These are phyloP conservation scores for Mollisiaceae sp. DNA, from an alignment of 2,329 filamentous ascomycete species.

Conservation along the genomic window DNA sequence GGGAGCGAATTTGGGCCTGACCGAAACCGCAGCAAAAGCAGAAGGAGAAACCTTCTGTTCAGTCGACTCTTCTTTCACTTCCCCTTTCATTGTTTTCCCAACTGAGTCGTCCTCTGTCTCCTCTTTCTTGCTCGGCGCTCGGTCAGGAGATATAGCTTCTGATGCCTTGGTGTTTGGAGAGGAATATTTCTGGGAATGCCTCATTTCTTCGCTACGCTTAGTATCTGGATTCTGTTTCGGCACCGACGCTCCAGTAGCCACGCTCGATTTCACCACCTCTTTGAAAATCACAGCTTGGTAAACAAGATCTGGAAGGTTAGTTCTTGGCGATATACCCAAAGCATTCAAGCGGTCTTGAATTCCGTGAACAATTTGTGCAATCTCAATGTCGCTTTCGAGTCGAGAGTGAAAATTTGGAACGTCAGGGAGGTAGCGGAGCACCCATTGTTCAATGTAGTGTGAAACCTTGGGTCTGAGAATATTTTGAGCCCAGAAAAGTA, in stretches of 20 bases:
- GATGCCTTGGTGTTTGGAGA: not conserved
- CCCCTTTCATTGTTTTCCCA: not conserved
- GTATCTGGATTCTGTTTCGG: not conserved
- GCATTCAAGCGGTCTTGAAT: slow-evolving; percentile 20
- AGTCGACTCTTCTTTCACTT: not conserved
- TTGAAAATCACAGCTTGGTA: slow-evolving; percentile 18
- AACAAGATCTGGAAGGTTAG: not conserved
- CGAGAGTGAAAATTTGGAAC: slow-evolving; percentile 10
- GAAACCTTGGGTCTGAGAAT: slow-evolving; percentile 20
- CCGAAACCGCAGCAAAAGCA: not conserved
- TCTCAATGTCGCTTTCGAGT: slow-evolving; percentile 15
- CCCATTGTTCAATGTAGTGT: slow-evolving; percentile 22
- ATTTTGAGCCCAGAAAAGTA: slow-evolving; percentile 21
- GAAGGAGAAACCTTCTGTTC: not conserved
- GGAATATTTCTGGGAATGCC: not conserved
- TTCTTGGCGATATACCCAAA: slow-evolving; percentile 6
- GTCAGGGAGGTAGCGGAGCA: slow-evolving; percentile 4
- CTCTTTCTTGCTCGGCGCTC: not conserved
- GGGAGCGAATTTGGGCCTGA: not conserved
- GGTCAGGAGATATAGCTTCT: not conserved
- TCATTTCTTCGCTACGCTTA: not conserved
- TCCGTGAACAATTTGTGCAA: slow-evolving; percentile 12
- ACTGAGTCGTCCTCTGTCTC: not conserved
- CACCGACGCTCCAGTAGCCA: not conserved
- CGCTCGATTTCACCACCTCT: slow-evolving; percentile 12